These are phyloP conservation scores for Scortechinia acanthostroma DNA, from an alignment of 2,329 filamentous ascomycete species.

Conservation along the genomic window DNA sequence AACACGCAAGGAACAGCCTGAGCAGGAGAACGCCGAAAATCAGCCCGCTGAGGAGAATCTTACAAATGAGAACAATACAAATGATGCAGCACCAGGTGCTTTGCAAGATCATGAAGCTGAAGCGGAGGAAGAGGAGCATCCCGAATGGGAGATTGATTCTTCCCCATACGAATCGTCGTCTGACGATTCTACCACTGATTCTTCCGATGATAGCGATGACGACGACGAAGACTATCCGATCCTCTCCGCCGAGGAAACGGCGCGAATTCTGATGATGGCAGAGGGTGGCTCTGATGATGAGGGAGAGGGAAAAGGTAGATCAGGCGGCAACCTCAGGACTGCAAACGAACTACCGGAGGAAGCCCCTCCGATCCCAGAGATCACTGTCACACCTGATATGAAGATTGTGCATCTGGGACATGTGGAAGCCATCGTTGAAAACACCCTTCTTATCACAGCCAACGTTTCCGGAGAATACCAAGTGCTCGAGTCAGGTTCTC, in stretches of 20 bases:
- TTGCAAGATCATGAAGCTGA: not conserved
- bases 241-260: conserved; percentile 75
- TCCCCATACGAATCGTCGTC: conserved; percentile 71
- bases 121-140: conserved; percentile 26
- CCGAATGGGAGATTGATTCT: conserved; percentile 81
- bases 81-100: not conserved
- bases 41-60: not conserved
- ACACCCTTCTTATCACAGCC: conserved; percentile 71
- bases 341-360: conserved; percentile 72
- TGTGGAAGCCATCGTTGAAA: conserved; percentile 73
- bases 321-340: conserved; percentile 55
- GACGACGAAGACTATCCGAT: conserved; percentile 64
- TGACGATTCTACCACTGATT: conserved; percentile 52
- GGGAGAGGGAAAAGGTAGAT: conserved; percentile 21
- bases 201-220: conserved; percentile 40
- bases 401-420: conserved; percentile 69
- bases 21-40: not conserved
- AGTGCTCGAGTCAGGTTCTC: conserved; percentile 76
- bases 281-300: conserved; percentile 71
- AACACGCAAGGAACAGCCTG: not conserved
- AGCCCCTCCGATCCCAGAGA: conserved; percentile 65
- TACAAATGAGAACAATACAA: not conserved
- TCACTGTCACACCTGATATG: conserved; percentile 72
- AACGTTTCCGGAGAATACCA: conserved; percentile 73
- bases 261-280: conserved; percentile 76